Evolutionary conservation across 2,329 filamentous ascomycete genomes (phyloP).

Genomic region (Zymoseptoria passerinii): DNA sequence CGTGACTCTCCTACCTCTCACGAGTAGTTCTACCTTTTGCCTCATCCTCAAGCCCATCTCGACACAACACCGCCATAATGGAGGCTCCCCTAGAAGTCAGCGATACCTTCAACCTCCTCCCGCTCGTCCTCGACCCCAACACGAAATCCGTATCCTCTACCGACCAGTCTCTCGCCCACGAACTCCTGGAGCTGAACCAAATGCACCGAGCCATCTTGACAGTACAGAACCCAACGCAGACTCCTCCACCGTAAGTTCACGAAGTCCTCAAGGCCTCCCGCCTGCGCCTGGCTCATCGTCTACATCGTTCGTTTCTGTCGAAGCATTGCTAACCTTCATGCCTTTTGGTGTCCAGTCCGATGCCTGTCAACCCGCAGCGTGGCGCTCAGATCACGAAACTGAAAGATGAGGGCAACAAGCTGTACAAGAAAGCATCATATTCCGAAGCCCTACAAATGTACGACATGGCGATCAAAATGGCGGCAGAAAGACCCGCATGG

Average conservation of each 20-base stretch:
- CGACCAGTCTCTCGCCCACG: slow-evolving; percentile 34
- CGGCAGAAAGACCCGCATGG: slow-evolving; percentile 71
- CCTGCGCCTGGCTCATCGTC: too few relatives aligned
- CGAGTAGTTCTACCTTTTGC: background rate
- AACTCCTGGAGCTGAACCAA: slow-evolving; percentile 63
- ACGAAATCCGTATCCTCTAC: slow-evolving; percentile 61
- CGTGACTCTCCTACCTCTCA: background rate
- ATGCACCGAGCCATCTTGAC: slow-evolving; percentile 69
- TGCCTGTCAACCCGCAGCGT: slow-evolving; percentile 89
- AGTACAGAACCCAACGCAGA: slow-evolving; percentile 48
- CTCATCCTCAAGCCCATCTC: background rate
- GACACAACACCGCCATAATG: slow-evolving; percentile 1
- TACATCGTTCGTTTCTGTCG: too few relatives aligned
- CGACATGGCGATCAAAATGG: slow-evolving; percentile 83
- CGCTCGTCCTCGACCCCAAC: slow-evolving; percentile 66
- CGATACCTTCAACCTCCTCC: slow-evolving; percentile 15
- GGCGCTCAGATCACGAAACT: slow-evolving; percentile 82
- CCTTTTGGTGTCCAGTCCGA: too few relatives aligned
- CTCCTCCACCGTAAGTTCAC: slow-evolving; percentile 84
- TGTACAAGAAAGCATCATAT: slow-evolving; percentile 70
- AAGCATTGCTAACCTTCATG: too few relatives aligned
- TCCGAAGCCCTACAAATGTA: slow-evolving; percentile 73
- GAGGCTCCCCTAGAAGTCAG: background rate
- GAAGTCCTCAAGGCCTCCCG: too few relatives aligned
- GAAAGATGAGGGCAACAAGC: slow-evolving; percentile 74